These are phyloP conservation scores for Staphylotrichum tortipilum DNA, from an alignment of 495 filamentous ascomycete species.

Conservation along the genomic window DNA sequence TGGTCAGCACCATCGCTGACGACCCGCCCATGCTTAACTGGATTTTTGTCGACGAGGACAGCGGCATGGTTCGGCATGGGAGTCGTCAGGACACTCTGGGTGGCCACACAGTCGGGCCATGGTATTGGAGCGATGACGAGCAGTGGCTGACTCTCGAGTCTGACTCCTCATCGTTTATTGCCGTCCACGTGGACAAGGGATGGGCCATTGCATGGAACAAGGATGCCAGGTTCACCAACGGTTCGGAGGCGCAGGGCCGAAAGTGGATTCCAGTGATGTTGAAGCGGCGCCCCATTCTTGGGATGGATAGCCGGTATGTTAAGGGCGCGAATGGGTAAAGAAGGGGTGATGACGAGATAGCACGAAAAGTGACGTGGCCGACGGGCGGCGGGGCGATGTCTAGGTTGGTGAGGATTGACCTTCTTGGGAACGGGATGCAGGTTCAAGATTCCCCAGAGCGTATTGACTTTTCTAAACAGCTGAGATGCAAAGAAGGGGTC, in stretches of 20 bases:
- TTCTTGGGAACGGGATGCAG: no score
- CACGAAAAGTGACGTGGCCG: background rate
- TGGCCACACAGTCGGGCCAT: constrained; percentile 46
- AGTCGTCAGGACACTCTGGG: constrained; percentile 36
- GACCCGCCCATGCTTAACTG: constrained; percentile 57
- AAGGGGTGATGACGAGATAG: constrained; percentile 21
- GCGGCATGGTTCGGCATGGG: constrained; percentile 46
- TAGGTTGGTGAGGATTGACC: no score
- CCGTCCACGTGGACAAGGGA: constrained; percentile 34
- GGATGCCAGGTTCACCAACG: constrained; percentile 20
- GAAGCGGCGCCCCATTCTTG: constrained; percentile 24
- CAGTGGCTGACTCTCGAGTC: constrained; percentile 44
- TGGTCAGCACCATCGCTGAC: constrained; percentile 50
- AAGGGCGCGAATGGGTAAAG: constrained; percentile 25
- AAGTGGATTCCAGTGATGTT: constrained; percentile 26
- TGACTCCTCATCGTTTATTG: constrained; percentile 30
- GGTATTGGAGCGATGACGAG: constrained; percentile 50
- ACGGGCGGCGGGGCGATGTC: no score
- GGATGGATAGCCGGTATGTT: constrained; percentile 35
- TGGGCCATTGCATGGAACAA: constrained; percentile 40
- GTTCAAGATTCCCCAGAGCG: no score
- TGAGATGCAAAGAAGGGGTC: no score
- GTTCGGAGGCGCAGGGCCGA: constrained; percentile 12
- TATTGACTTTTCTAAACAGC: no score
- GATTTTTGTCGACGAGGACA: constrained; percentile 54